Evolutionary conservation across 2,329 filamentous ascomycete genomes (phyloP).

Genomic region (Aspergillus quadricinctus): DNA sequence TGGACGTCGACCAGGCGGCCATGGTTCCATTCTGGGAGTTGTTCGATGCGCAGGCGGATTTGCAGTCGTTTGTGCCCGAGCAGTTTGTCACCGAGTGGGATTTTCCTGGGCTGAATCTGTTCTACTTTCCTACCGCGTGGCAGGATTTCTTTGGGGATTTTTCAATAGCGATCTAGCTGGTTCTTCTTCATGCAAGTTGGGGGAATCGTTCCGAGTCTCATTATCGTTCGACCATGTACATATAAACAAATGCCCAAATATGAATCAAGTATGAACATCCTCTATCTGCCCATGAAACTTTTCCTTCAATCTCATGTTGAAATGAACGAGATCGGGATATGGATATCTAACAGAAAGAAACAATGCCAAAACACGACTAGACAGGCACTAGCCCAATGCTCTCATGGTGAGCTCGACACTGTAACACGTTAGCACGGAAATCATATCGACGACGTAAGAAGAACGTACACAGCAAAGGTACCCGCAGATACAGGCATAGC

Average conservation of each 20-base stretch:
- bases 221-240: not conserved
- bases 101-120: constrained; percentile 52
- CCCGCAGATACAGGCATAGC: constrained; percentile 97
- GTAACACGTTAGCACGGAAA: not conserved
- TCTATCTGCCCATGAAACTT: constrained; percentile 11
- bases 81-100: constrained; percentile 58
- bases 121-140: constrained; percentile 46
- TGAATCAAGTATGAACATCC: not conserved
- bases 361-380: constrained; percentile 6
- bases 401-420: constrained; percentile 47
- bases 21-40: constrained; percentile 30
- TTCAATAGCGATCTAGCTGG: constrained; percentile 22
- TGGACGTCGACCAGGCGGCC: constrained; percentile 10
- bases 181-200: not conserved
- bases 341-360: constrained; percentile 19
- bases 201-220: not conserved
- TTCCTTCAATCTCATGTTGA: constrained; percentile 12
- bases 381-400: constrained; percentile 35
- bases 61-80: constrained; percentile 52
- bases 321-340: constrained; percentile 18
- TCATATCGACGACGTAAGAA: constrained; percentile 7
- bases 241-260: not conserved
- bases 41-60: constrained; percentile 42
- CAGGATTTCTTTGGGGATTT: constrained; percentile 48
- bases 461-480: constrained; percentile 76